Percentiles rank a stretch among this genome's conserved stretches.
Conservation (phyloP, 495 filamentous ascomycete genomes). For the Neurospora terricola region DNA sequence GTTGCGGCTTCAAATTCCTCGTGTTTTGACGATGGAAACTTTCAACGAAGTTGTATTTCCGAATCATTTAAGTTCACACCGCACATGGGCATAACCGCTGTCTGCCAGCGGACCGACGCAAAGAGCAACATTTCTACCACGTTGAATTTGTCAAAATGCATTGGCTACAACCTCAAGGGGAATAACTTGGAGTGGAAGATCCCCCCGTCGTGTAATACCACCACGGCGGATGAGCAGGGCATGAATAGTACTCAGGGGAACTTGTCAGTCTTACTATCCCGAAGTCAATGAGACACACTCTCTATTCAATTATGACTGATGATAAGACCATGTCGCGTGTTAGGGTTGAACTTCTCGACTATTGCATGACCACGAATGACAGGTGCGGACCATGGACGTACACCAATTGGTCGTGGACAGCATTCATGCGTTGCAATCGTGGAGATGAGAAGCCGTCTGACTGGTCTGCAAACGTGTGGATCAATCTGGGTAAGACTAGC, state of each 20-base stretch:
- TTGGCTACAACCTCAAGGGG: background rate
- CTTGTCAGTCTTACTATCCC: background rate
- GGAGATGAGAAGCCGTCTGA: background rate
- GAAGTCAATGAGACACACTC: background rate
- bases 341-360: background rate
- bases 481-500: background rate
- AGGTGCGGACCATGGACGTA: too few species aligned
- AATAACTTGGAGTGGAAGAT: background rate
- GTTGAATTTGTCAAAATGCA: background rate
- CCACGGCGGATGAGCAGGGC: background rate
- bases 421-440: background rate
- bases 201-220: background rate
- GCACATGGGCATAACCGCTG: background rate
- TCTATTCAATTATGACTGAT: background rate
- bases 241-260: background rate
- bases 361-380: background rate
- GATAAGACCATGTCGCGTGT: background rate
- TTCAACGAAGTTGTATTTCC: background rate
- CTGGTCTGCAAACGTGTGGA: background rate
- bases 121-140: background rate
- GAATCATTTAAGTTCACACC: background rate
- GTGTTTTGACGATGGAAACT: background rate
- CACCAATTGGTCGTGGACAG: too few species aligned
- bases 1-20: background rate
- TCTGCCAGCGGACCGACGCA: background rate